Evolutionary conservation across 768 basidiomycete genomes (phyloP), one percentile per base, ranked within the genome.

Genomic region (Mycena polygramma): DNA sequence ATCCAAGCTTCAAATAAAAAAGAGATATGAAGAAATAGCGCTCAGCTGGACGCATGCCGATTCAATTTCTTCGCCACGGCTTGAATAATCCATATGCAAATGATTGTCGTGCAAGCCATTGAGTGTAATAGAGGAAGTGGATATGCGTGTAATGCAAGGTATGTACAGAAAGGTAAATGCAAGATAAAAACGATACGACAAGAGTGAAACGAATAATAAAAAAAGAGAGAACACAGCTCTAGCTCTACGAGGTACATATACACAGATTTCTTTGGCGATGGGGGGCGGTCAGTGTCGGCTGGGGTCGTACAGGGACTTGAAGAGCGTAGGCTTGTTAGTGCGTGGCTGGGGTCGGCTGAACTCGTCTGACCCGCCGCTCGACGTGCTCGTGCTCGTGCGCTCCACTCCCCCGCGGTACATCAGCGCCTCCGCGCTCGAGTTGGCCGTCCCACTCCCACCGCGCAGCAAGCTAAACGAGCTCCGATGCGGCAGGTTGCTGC

Each of bases 371-470:
- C 72, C 72, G 11, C 52, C 54, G 35, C 72, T 73, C 24, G 69
- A 73, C 55, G 61, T 58, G 64, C 71, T 69, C 51, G 49, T 37
- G 13, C 67, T 69, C 51, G 49, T 37, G 13, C 67, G 67, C 26
- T 54, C 71, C 20, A 35, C 14, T 15, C 45, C 4, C 7, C 24
- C 57, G 2, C 63, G 36, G 26, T 30, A 8, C 69, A 70, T 61
- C 20, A 73, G 58, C 52, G 45, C 69, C 66, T 73, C 72, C n/a
- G 49, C 66, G 53, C 72, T 73, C 36, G 72, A 73, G 22, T 67
- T 73, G 52, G 57, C 62, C 36, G 65, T 67, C 61, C 49, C 54
- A 7, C 61, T 57, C 8, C 37, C 61, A 10, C 59, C 62, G 14
- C 68, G 49, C 57, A 73, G 36, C 35, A 70, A 22, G 37, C 69